Evolutionary conservation across 2,329 filamentous ascomycete species (phyloP).

Genomic region (Colletotrichum horii): DNA sequence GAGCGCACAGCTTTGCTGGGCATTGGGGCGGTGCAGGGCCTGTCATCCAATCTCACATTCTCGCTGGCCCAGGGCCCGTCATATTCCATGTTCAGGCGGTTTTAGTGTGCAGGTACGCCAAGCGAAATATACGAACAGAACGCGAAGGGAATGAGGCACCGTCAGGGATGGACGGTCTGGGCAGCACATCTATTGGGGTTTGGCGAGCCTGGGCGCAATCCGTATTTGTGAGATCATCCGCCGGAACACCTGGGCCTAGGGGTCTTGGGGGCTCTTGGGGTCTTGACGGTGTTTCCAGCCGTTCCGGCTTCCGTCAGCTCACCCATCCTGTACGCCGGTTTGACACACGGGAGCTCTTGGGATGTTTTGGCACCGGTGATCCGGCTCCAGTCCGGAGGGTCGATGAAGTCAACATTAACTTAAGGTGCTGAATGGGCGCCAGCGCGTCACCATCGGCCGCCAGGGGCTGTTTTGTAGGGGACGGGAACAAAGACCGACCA

Average conservation of each 20-base stretch:
- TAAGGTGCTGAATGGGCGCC: not conserved
- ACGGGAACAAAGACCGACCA: not conserved
- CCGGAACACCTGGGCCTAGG: not conserved
- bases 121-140: conserved; percentile 5
- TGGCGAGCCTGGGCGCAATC: conserved; percentile 10
- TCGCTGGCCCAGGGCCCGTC: not conserved
- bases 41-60: conserved; percentile 15
- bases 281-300: not conserved
- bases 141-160: not conserved
- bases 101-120: not conserved
- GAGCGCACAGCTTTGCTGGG: conserved; percentile 9
- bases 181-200: conserved; percentile 11
- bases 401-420: not conserved
- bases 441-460: not conserved
- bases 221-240: conserved; percentile 8
- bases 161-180: conserved; percentile 7
- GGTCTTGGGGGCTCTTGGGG: not conserved
- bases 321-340: not conserved
- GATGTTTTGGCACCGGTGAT: not conserved
- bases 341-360: not conserved
- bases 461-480: not conserved
- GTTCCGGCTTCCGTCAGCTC: not conserved
- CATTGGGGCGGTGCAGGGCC: conserved; percentile 17
- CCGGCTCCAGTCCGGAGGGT: not conserved
- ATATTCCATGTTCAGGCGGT: not conserved